phyloP scores from a whole-genome alignment of 164 flowering plant genomes.

The Vitis labrusca region DNA sequence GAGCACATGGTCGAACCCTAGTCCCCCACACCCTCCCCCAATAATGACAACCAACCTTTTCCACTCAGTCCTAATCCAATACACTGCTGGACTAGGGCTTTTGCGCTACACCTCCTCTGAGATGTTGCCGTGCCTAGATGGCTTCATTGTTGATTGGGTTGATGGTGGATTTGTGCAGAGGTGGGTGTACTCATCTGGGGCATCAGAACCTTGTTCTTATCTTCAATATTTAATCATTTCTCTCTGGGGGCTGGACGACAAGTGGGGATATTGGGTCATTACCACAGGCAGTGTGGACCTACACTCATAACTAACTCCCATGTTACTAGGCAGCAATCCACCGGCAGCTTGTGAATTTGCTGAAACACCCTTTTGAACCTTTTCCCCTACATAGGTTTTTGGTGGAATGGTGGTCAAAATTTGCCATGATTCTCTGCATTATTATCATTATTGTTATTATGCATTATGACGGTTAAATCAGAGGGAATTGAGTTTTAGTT shows the following conservation, averaged over 20 bases:
- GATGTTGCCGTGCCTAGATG: too few relatives aligned
- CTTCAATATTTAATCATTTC: neutral
- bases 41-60: neutral
- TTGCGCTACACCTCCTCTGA: neutral
- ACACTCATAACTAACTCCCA: neutral
- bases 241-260: neutral
- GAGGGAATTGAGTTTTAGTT: too few relatives aligned
- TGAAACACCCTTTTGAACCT: neutral
- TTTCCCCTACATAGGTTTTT: too few relatives aligned
- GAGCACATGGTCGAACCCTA: conserved; percentile 1
- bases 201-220: neutral
- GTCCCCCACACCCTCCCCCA: neutral
- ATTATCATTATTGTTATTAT: too few relatives aligned
- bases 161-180: too few relatives aligned
- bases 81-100: neutral
- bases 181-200: too few relatives aligned
- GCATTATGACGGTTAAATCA: too few relatives aligned
- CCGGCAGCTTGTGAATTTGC: neutral
- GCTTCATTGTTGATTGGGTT: too few relatives aligned
- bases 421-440: too few relatives aligned
- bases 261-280: neutral
- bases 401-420: too few relatives aligned
- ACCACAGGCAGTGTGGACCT: neutral
- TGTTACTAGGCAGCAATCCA: neutral
- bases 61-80: neutral